Conservation (phyloP, 495 filamentous ascomycete species). For the Podospora didyma region DNA sequence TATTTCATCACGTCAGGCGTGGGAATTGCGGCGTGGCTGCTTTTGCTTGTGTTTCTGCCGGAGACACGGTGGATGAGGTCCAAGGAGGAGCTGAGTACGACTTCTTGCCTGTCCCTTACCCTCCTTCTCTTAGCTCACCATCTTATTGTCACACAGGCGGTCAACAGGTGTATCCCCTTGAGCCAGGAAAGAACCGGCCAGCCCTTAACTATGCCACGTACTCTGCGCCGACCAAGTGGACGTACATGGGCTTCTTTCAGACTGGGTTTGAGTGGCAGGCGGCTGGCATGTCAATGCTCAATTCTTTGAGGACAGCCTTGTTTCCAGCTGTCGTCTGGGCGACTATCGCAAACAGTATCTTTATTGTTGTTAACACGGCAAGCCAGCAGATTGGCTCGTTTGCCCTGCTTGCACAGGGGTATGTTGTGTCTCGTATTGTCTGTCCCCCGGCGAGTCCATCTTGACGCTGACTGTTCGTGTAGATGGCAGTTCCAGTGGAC, state of each 20-base stretch:
- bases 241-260: conserved; percentile 14
- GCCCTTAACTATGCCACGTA: conserved; percentile 9
- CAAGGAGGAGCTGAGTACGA: neutral
- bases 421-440: neutral
- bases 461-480: neutral
- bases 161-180: conserved; percentile 6
- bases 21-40: conserved; percentile 17
- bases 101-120: neutral
- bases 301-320: conserved; percentile 17
- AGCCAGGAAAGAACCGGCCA: conserved; percentile 14
- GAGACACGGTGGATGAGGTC: conserved; percentile 23
- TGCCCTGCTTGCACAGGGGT: conserved; percentile 20
- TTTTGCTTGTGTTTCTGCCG: conserved; percentile 18
- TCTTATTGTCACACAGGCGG: conserved; percentile 2
- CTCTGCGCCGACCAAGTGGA: conserved; percentile 5
- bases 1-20: conserved; percentile 23
- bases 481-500: conserved; percentile 22
- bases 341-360: conserved; percentile 21
- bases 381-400: conserved; percentile 16
- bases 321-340: conserved; percentile 23
- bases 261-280: conserved; percentile 14
- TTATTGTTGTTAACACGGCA: conserved; percentile 19
- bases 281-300: conserved; percentile 15
- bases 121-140: neutral
- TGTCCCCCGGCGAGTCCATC: neutral